Evolutionary conservation across 2,329 filamentous ascomycete species (phyloP).

Genomic region (Talaromyces sp.): DNA sequence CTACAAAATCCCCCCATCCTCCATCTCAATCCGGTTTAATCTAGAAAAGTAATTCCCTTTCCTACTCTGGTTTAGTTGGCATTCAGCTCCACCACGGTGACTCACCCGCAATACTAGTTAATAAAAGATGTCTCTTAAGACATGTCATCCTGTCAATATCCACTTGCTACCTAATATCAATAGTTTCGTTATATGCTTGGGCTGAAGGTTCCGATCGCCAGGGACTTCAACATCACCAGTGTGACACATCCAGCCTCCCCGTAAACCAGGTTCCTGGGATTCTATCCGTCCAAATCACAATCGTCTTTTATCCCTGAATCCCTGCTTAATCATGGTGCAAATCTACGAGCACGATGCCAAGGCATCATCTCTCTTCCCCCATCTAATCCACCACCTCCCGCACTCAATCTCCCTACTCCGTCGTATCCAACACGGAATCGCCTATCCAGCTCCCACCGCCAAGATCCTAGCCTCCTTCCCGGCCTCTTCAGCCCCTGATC

Average conservation of each 20-base stretch:
- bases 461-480: conserved; percentile 38
- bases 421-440: conserved; percentile 42
- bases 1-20: no score
- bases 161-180: neutral
- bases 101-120: neutral
- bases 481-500: conserved; percentile 6
- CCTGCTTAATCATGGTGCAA: neutral
- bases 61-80: neutral
- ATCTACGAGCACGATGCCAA: conserved; percentile 23
- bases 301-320: neutral
- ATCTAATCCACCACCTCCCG: conserved; percentile 40
- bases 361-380: conserved; percentile 23
- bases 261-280: conserved; percentile 13
- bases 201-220: conserved; percentile 8
- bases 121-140: neutral
- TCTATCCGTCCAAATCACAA: conserved; percentile 1
- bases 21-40: no score
- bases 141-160: conserved; percentile 8
- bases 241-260: conserved; percentile 7
- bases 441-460: conserved; percentile 36
- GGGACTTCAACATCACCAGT: neutral
- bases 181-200: neutral
- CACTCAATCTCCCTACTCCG: conserved; percentile 41
- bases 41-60: neutral
- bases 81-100: neutral